Evolutionary conservation across 257 asterid species (phyloP).

Genomic region (Forsythia suspensa): DNA sequence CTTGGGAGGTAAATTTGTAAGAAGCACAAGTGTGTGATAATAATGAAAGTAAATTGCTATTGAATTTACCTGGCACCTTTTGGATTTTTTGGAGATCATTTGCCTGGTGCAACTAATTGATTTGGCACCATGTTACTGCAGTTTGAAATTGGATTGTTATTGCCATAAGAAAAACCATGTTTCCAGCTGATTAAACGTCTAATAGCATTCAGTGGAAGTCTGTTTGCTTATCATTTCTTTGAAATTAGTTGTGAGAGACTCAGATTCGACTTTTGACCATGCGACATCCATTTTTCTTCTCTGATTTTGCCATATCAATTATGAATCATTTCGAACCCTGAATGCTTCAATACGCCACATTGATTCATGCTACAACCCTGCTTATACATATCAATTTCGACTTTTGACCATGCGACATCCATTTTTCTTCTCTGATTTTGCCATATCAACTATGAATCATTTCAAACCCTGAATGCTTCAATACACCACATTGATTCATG

Average conservation of each 20-base stretch:
- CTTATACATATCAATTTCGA: background rate
- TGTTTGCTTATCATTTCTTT: background rate
- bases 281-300: background rate
- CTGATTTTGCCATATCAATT: background rate
- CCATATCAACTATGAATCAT: background rate
- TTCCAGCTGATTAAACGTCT: background rate
- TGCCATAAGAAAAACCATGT: background rate
- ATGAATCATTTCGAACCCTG: background rate
- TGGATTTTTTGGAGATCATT: background rate
- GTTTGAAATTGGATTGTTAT: background rate
- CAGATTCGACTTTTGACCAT: background rate
- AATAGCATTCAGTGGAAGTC: background rate
- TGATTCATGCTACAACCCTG: background rate
- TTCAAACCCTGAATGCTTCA: background rate
- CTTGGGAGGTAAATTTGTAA: background rate
- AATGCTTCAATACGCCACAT: too few relatives aligned
- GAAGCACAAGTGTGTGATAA: background rate
- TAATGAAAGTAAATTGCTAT: background rate
- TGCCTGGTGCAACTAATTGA: slow-evolving; percentile 14
- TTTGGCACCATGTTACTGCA: background rate
- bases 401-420: background rate
- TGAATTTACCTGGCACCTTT: background rate
- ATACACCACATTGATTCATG: background rate
- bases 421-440: background rate
- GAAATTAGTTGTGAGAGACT: background rate